These are phyloP conservation scores for Hortaea sp. DNA, from an alignment of 2,329 filamentous ascomycete genomes.

Conservation along the genomic window DNA sequence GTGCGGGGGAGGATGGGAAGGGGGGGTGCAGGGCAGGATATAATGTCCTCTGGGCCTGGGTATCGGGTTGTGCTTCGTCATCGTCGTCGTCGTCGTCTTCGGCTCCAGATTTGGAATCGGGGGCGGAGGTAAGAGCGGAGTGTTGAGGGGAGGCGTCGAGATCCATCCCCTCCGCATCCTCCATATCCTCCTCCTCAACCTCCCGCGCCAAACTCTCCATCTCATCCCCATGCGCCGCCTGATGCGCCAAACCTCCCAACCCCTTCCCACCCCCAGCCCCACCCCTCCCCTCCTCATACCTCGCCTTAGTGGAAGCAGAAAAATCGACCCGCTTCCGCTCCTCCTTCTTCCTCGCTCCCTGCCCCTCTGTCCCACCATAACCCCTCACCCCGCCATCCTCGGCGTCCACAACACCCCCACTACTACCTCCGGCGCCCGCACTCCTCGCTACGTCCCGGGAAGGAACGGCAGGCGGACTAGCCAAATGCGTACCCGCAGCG, in stretches of 20 bases:
- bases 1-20: neutral
- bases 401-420: slow-evolving; percentile 1
- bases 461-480: slow-evolving; percentile 28
- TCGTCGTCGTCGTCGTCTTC: neutral
- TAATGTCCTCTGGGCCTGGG: neutral
- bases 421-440: neutral
- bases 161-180: slow-evolving; percentile 6
- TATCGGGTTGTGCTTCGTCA: neutral
- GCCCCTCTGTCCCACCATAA: neutral
- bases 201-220: no score
- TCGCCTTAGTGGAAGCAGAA: slow-evolving; percentile 48
- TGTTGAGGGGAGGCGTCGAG: neutral
- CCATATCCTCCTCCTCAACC: slow-evolving; percentile 12
- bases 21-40: no score
- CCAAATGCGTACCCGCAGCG: slow-evolving; percentile 49
- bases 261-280: no score
- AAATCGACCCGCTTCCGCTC: slow-evolving; percentile 65
- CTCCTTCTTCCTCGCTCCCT: neutral
- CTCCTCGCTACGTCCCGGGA: neutral
- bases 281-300: slow-evolving; percentile 4
- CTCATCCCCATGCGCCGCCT: no score
- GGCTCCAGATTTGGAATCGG: slow-evolving; percentile 6
- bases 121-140: neutral
- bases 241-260: no score
- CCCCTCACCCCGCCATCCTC: neutral